Base-by-base conservation (phyloP, 768 basidiomycete species). In the Cyclocybe aegerita region DNA sequence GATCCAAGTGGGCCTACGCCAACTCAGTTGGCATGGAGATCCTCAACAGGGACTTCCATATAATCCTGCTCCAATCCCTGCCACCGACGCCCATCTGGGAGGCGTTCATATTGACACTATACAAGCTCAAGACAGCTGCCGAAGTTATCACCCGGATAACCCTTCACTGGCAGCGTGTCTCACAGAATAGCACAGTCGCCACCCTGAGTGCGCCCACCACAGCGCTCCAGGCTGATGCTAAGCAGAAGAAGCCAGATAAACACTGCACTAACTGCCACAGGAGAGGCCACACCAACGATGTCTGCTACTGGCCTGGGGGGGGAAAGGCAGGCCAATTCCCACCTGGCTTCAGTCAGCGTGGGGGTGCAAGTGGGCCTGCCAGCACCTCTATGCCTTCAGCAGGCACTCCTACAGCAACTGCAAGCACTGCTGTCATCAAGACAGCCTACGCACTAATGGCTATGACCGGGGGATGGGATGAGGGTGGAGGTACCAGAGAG, bases 241-340 rank as follows among this genome's bases (percentile, higher is more conserved):
- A 17, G 3, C 16, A 11, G 2, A n/a, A 30, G 8, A 46, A 46
- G 6, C 37, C 53, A 0, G 38, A 55, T 15, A 23, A 47, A 4
- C 30, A 52, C 4, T 61, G 60, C 46, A 43, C 47, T 0, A 60
- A 64, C 59, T 70, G 69, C 42, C 39, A 52, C 6, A 32, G 36
- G 5, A 41, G 11, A 0, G 60, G 67, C 1, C 68, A 71, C 35
- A 41, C 49, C 2, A 56, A 54, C 4, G 57, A 58, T 3, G 54
- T 64, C 6, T 72, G 70, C 48, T 73, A 67, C 60, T 59, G 53
- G 49, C 55, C 54, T 11, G 70, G 71, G 0, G 65, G 69, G 7
- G 69, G 70, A 4, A 71, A 70, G 42, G 69, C 66, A 31, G 70
- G 71, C 5, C 71, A 74, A 45, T 65, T 60, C 38, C 67, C 64